These are phyloP conservation scores for Sphaceloma murrayae DNA, from an alignment of 2,329 filamentous ascomycete genomes.

Conservation along the genomic window DNA sequence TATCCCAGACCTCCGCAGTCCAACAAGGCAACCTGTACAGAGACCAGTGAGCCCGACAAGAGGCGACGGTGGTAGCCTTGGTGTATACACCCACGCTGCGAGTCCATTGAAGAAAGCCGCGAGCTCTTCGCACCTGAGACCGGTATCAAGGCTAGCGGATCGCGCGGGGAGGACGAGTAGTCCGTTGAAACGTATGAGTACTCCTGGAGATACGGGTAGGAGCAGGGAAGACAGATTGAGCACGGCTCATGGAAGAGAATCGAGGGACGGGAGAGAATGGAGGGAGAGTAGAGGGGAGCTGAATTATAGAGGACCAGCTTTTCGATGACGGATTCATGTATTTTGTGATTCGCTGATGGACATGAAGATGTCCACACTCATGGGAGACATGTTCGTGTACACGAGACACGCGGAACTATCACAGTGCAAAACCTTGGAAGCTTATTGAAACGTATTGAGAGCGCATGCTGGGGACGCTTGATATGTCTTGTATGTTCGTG, in stretches of 20 bases:
- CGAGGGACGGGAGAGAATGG: conserved; percentile 22
- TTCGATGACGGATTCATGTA: no score
- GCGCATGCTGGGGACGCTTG: no score
- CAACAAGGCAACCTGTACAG: conserved; percentile 28
- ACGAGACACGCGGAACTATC: no score
- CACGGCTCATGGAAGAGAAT: no score
- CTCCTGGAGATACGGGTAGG: conserved; percentile 24
- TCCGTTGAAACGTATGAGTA: conserved; percentile 37
- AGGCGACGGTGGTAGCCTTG: conserved; percentile 66
- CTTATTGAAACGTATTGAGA: no score
- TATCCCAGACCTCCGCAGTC: conserved; percentile 24
- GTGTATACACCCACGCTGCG: conserved; percentile 67
- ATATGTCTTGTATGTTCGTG: no score
- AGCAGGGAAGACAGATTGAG: conserved; percentile 20
- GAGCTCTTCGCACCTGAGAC: conserved; percentile 44
- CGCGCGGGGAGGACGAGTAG: conserved; percentile 28
- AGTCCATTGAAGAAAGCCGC: conserved; percentile 75
- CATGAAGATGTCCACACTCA: no score
- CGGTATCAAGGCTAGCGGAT: conserved; percentile 23
- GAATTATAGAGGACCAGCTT: no score
- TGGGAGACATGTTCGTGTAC: no score
- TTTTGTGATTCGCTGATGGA: no score
- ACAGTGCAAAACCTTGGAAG: no score
- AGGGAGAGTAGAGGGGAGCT: no score
- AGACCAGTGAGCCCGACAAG: conserved; percentile 27